phyloP scores from a whole-genome alignment of 2,329 filamentous ascomycete species.

The Fusarium sulawesiense region DNA sequence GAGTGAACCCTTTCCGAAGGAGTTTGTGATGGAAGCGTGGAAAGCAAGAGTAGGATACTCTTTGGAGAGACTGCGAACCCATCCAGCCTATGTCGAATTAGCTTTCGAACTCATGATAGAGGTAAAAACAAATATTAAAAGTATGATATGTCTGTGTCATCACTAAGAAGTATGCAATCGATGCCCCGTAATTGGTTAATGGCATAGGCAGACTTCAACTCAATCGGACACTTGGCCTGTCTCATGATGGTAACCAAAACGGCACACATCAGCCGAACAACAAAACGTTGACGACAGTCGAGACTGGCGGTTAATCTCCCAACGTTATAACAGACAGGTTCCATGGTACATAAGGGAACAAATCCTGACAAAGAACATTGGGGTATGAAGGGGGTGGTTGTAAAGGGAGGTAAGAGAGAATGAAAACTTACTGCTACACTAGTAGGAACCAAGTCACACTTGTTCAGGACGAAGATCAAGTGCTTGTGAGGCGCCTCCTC shows the following conservation, averaged over 20 bases:
- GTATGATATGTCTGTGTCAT: constrained; percentile 80
- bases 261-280: constrained; percentile 76
- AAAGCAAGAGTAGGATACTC: constrained; percentile 96
- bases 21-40: constrained; percentile 93
- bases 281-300: constrained; percentile 51
- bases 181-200: constrained; percentile 55
- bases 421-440: constrained; percentile 87
- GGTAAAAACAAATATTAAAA: background rate
- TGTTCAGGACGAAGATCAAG: constrained; percentile 64
- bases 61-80: constrained; percentile 89
- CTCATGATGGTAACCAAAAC: constrained; percentile 90
- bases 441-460: constrained; percentile 85
- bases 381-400: constrained; percentile 58
- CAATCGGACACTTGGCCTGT: constrained; percentile 84
- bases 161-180: constrained; percentile 96
- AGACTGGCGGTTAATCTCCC: constrained; percentile 82
- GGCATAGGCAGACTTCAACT: constrained; percentile 91
- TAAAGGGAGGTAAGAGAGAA: constrained; percentile 33
- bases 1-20: constrained; percentile 94
- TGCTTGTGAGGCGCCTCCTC: constrained; percentile 98
- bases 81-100: constrained; percentile 75
- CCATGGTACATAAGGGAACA: constrained; percentile 76
- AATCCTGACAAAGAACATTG: constrained; percentile 88
- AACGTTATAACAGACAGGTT: constrained; percentile 98
- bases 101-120: constrained; percentile 31